phyloP scores from a whole-genome alignment of 768 basidiomycete genomes.

The Serpula lacrymans region DNA sequence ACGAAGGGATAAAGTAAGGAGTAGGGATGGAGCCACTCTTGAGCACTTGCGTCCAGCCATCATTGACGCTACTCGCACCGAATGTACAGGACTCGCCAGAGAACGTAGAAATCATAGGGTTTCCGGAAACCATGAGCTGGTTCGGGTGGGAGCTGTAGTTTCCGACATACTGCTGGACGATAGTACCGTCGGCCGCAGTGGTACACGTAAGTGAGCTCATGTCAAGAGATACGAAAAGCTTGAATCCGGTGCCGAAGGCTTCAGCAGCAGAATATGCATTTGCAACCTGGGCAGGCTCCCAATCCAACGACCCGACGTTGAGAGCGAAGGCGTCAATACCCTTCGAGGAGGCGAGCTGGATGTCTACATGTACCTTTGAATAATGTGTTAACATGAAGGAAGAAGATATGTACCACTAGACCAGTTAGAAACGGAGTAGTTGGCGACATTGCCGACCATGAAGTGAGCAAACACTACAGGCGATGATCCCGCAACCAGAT shows the following conservation, averaged over 20 bases:
- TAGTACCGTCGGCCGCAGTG: conserved; percentile 35
- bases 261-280: conserved; percentile 47
- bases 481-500: too few species aligned
- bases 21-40: conserved; percentile 35
- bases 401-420: conserved; percentile 25
- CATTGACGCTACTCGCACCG: conserved; percentile 43
- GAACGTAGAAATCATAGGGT: conserved; percentile 59
- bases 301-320: conserved; percentile 53
- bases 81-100: conserved; percentile 60
- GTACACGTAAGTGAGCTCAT: conserved; percentile 49
- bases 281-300: conserved; percentile 43
- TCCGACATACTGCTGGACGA: conserved; percentile 44
- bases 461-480: conserved; percentile 53
- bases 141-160: conserved; percentile 46
- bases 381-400: neutral
- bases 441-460: conserved; percentile 71
- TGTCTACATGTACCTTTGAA: too few species aligned
- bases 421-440: conserved; percentile 58
- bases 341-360: conserved; percentile 42
- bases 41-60: conserved; percentile 43
- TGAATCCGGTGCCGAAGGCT: too few species aligned
- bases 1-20: conserved; percentile 58
- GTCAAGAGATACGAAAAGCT: conserved; percentile 58
- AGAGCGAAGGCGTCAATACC: conserved; percentile 61
- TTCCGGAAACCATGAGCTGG: conserved; percentile 53